Conservation (phyloP, 129 eudicot species). For the Smallanthus sonchifolius region DNA sequence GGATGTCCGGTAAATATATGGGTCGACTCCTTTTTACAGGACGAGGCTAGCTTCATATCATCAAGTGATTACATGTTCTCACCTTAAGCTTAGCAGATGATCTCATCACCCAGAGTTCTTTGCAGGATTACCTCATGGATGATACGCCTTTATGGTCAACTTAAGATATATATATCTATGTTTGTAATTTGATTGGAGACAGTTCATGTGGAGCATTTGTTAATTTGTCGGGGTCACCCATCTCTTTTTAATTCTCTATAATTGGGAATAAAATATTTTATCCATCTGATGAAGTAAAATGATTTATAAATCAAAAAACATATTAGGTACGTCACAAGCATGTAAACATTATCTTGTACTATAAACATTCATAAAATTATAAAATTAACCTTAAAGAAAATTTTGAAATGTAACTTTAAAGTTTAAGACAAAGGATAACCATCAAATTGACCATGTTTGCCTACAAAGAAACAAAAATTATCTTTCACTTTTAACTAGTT, state of each 20-base stretch:
- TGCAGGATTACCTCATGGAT: conserved; percentile 15
- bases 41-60: neutral
- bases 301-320: neutral
- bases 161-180: neutral
- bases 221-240: neutral
- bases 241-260: neutral
- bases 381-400: no score
- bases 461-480: no score
- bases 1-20: neutral
- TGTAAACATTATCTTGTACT: no score
- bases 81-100: conserved; percentile 16
- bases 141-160: conserved; percentile 28
- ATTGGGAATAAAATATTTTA: neutral
- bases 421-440: no score
- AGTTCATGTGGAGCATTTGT: neutral
- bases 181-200: conserved; percentile 1
- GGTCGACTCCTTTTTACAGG: neutral
- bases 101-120: conserved; percentile 8
- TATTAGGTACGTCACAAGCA: neutral
- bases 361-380: no score
- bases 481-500: no score
- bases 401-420: no score
- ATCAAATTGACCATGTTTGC: no score
- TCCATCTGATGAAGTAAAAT: neutral
- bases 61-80: conserved; percentile 21